A percentile compares a stretch with the other conserved stretches of the same genome.
Evolutionary conservation across 2,329 filamentous ascomycete genomes (phyloP).

Genomic region (Fusarium sp.): DNA sequence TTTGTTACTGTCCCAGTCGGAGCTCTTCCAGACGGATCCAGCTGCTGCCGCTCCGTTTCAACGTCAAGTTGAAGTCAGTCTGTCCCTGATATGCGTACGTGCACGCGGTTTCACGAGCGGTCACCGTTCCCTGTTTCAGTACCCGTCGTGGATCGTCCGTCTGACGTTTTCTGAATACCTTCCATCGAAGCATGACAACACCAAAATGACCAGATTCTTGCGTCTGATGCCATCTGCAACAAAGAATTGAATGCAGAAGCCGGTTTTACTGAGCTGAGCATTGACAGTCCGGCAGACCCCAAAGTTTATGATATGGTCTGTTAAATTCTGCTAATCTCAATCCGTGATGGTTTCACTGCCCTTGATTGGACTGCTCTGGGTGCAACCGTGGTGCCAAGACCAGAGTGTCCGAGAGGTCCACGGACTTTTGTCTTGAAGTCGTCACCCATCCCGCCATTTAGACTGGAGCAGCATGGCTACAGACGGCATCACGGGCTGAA

Average conservation of each 20-base stretch:
- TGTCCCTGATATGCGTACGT: background rate
- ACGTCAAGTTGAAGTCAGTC: background rate
- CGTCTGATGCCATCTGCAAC: background rate
- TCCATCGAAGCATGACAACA: background rate
- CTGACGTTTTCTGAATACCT: constrained; percentile 5
- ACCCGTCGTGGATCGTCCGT: background rate
- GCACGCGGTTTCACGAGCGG: background rate
- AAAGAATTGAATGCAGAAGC: constrained; percentile 1
- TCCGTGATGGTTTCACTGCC: constrained; percentile 10
- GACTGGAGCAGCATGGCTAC: constrained; percentile 6
- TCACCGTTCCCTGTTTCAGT: background rate
- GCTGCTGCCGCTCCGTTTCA: background rate
- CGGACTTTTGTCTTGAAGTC: constrained; percentile 3
- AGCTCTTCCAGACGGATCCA: background rate
- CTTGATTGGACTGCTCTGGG: constrained; percentile 13
- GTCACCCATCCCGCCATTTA: background rate
- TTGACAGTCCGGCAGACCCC: constrained; percentile 7
- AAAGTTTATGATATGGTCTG: constrained; percentile 11
- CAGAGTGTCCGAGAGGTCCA: background rate
- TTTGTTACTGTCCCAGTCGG: constrained; percentile 20
- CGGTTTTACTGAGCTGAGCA: constrained; percentile 4
- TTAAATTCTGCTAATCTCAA: constrained; percentile 28
- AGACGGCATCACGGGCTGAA: constrained; percentile 21
- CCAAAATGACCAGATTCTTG: background rate
- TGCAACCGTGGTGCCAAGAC: constrained; percentile 23